Evolutionary conservation across 2,329 filamentous ascomycete genomes (phyloP).

Genomic region (Venturia pyrina): DNA sequence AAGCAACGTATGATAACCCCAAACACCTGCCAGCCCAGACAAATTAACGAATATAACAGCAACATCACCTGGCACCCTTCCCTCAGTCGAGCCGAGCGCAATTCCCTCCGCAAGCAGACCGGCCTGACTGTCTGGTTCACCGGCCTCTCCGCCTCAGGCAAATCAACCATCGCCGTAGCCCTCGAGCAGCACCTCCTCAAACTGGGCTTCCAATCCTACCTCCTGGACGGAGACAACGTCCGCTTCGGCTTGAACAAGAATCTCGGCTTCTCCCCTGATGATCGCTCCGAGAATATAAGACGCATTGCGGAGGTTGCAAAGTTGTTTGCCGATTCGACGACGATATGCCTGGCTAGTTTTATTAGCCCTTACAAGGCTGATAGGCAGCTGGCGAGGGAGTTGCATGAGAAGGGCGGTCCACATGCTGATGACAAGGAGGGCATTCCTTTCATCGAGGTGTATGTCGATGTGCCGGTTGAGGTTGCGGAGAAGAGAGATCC

Average conservation of each 20-base stretch:
- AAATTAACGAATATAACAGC: slow-evolving; percentile 34
- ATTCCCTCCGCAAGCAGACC: slow-evolving; percentile 64
- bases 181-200: slow-evolving; percentile 95
- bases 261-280: slow-evolving; percentile 83
- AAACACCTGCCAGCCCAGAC: background rate
- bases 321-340: slow-evolving; percentile 84
- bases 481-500: slow-evolving; percentile 92
- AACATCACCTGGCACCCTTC: slow-evolving; percentile 88
- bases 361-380: slow-evolving; percentile 92
- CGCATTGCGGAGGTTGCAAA: slow-evolving; percentile 92
- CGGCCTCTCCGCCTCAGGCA: slow-evolving; percentile 88
- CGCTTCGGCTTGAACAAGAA: slow-evolving; percentile 98
- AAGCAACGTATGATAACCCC: background rate
- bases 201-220: slow-evolving; percentile 72
- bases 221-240: slow-evolving; percentile 95
- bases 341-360: slow-evolving; percentile 87
- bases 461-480: slow-evolving; percentile 80
- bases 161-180: slow-evolving; percentile 92
- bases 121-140: slow-evolving; percentile 98
- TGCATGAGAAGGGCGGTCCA: slow-evolving; percentile 53
- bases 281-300: slow-evolving; percentile 96
- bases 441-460: slow-evolving; percentile 88
- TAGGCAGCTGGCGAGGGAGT: slow-evolving; percentile 66
- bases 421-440: slow-evolving; percentile 47
- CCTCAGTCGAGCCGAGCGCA: slow-evolving; percentile 69